These are phyloP conservation scores for Brassica balearica DNA, from an alignment of 441 rosid genomes.

Conservation along the genomic window DNA sequence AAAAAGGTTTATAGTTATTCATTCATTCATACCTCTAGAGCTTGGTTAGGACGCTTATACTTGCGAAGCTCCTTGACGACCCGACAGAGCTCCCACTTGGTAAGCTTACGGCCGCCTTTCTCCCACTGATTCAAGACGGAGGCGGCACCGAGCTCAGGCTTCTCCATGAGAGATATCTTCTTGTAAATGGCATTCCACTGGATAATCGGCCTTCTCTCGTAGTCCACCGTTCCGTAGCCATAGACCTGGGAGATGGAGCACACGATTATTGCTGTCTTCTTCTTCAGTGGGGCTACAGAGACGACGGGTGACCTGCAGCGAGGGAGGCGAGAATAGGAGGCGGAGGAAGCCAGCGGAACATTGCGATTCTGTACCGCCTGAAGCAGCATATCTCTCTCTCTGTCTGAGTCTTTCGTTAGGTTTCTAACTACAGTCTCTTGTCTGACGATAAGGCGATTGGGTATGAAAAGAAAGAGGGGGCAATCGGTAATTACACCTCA, in stretches of 20 bases:
- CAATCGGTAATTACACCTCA: not conserved
- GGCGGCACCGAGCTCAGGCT: slow-evolving; percentile 75
- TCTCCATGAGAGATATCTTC: slow-evolving; percentile 80
- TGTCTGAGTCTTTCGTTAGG: slow-evolving; percentile 20
- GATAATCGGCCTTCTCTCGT: slow-evolving; percentile 76
- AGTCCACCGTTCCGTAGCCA: slow-evolving; percentile 81
- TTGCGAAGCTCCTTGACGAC: slow-evolving; percentile 93
- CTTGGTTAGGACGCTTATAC: slow-evolving; percentile 73
- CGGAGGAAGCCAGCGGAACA: slow-evolving; percentile 54
- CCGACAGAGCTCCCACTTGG: slow-evolving; percentile 94
- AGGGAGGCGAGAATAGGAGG: slow-evolving; percentile 49
- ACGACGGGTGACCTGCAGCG: slow-evolving; percentile 39
- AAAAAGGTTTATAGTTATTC: no score
- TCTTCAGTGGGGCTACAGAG: slow-evolving; percentile 35
- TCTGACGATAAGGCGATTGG: slow-evolving; percentile 36
- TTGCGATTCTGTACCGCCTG: slow-evolving; percentile 53
- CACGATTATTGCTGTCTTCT: slow-evolving; percentile 44
- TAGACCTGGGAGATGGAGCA: slow-evolving; percentile 78
- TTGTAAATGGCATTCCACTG: slow-evolving; percentile 81
- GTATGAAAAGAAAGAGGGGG: slow-evolving; percentile 4
- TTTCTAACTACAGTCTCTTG: not conserved
- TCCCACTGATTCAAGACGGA: slow-evolving; percentile 76
- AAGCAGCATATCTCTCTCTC: slow-evolving; percentile 38
- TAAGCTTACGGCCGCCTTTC: slow-evolving; percentile 68
- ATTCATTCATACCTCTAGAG: slow-evolving; percentile 71